Evolutionary conservation across 2,329 filamentous ascomycete species (phyloP).

Genomic region (Aspergillus sp.): DNA sequence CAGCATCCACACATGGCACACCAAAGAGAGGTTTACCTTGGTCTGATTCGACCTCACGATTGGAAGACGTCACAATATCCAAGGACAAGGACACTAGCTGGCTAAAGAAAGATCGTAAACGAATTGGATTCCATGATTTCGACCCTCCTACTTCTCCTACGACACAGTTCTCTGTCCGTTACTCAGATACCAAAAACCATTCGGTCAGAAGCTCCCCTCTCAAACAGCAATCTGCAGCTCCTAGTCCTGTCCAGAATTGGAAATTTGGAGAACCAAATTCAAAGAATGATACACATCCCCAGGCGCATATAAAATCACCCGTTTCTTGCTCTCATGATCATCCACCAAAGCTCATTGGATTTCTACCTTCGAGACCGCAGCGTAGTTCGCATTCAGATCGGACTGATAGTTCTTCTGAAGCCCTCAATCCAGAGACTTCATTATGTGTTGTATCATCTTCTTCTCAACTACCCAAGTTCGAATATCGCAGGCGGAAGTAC

Average conservation of each 20-base stretch:
- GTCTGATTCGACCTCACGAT: background rate
- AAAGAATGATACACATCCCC: too few relatives aligned
- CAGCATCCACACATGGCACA: conserved; percentile 4
- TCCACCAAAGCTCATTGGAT: background rate
- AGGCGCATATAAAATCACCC: too few relatives aligned
- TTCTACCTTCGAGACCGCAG: background rate
- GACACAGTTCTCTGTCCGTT: conserved; percentile 16
- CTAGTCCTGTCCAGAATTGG: background rate
- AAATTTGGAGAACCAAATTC: too few relatives aligned
- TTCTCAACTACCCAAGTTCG: conserved; percentile 34
- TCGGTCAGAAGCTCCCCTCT: background rate
- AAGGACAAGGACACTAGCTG: conserved; percentile 12
- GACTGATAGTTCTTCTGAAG: background rate
- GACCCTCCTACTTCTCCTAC: conserved; percentile 35
- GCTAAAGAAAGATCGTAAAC: conserved; percentile 25
- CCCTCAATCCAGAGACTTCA: conserved; percentile 13
- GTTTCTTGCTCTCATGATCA: too few relatives aligned
- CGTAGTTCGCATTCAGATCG: background rate
- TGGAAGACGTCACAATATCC: conserved; percentile 1
- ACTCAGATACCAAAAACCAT: conserved; percentile 8
- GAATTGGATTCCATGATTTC: conserved; percentile 22
- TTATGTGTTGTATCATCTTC: conserved; percentile 29
- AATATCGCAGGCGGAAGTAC: conserved; percentile 27
- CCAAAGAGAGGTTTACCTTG: conserved; percentile 3
- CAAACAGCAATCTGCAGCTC: background rate